Base-by-base conservation (phyloP, 306 rosid genomes). In the Erythrophleum fordii region DNA sequence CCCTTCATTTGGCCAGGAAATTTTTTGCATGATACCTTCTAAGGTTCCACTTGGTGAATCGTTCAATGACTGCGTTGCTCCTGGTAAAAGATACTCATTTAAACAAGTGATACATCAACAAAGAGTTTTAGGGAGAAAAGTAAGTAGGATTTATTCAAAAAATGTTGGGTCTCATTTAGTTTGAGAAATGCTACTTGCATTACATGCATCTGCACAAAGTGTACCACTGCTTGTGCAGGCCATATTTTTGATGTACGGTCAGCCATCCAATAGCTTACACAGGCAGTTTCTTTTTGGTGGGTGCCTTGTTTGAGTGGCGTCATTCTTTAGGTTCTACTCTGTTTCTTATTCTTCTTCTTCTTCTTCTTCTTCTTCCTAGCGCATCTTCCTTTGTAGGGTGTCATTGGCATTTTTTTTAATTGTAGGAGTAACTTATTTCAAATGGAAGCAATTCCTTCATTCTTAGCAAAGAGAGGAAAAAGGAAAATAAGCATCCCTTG, bases 11-110 rank as follows among this genome's bases (percentile, higher is more conserved):
- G 99, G 99, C 78, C 89, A 87, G 60, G 99, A 96, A 80, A 86
- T 93, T 78, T 85, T 20, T 87, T 81, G 71, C 84, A 92, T 96
- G 92, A 85, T 96, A 80, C 99, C 99, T 89, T 96, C 99, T 65
- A 96, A 96, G 93, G 99, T 92, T 88, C 99, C 99, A 44, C 92
- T 96, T 42, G 89, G 92, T 77, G 99, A 96, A 85, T 74, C 94
- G 14, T 96, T 85, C 85, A 90, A 86, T 88, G 98, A 93, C 70
- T 83, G 68, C 77, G 77, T 96, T 83, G 60, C 78, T 82, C 99
- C 99, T 72, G 99, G 99, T 86, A 93, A 85, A 96, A 90, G 99
- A 93, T 96, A 96, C 90, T 93, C 99, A 81, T 96, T 96, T 79
- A 96, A 96, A 82, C 99, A 96, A 90, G 99, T 93, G 86, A 87